phyloP scores from a whole-genome alignment of 495 filamentous ascomycete species.

The Daldinia grandis region DNA sequence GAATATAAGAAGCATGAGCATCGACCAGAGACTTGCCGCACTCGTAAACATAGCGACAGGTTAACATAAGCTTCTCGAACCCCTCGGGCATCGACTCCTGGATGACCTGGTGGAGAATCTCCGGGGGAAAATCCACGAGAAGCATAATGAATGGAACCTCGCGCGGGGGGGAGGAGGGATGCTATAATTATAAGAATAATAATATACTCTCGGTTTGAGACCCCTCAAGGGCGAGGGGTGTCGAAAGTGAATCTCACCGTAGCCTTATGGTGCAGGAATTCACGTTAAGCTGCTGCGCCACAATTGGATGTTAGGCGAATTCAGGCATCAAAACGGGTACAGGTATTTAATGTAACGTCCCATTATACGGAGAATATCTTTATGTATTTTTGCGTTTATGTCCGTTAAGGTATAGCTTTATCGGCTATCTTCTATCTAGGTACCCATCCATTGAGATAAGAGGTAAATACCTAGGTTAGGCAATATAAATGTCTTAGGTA shows the following conservation, averaged over 20 bases:
- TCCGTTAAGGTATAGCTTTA: background rate
- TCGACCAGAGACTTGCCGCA: conserved; percentile 7
- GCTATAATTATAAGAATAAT: background rate
- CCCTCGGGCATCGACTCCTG: conserved; percentile 17
- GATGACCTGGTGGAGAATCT: conserved; percentile 9
- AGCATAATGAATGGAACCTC: background rate
- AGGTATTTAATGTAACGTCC: background rate
- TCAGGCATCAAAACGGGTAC: background rate
- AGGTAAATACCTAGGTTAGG: no score
- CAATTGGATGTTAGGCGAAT: background rate
- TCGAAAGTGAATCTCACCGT: background rate
- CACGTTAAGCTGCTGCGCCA: background rate
- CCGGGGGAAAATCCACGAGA: conserved; percentile 3
- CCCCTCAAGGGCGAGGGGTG: background rate
- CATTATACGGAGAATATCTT: background rate
- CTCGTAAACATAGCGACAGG: conserved; percentile 14
- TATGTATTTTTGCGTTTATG: no score
- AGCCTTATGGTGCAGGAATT: background rate
- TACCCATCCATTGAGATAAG: no score
- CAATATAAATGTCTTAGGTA: no score
- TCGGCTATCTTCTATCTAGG: background rate
- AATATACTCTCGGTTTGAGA: background rate
- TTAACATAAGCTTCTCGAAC: conserved; percentile 15
- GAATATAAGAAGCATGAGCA: background rate
- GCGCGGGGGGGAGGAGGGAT: background rate